Conservation (phyloP, 164 flowering plant genomes). For the Malania oleifera region DNA sequence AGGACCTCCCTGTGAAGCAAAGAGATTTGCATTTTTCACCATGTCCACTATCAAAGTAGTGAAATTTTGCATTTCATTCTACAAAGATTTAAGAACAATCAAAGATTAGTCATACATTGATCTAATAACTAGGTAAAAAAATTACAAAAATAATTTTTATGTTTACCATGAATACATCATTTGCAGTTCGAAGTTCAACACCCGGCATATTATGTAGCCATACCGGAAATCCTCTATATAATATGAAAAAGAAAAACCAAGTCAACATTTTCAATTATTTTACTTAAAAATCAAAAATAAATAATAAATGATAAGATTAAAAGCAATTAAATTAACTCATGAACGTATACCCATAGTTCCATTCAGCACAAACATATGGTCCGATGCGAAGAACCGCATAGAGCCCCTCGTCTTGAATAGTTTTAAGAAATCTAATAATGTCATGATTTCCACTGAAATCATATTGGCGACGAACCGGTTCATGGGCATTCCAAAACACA, state of each 20-base stretch:
- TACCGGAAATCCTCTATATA: slow-evolving; percentile 49
- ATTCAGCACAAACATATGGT: slow-evolving; percentile 70
- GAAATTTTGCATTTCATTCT: slow-evolving; percentile 59
- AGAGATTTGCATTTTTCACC: slow-evolving; percentile 42
- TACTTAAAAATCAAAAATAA: background rate
- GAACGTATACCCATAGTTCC: slow-evolving; percentile 84
- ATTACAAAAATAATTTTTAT: background rate
- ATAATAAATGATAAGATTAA: background rate
- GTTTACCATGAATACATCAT: slow-evolving; percentile 38
- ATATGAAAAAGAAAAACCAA: too few species aligned
- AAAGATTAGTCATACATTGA: background rate
- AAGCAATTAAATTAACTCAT: too few species aligned
- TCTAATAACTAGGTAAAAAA: background rate
- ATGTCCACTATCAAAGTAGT: slow-evolving; percentile 43
- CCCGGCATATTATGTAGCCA: slow-evolving; percentile 59
- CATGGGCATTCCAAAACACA: slow-evolving; percentile 61
- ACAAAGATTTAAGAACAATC: background rate
- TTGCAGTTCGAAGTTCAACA: slow-evolving; percentile 35
- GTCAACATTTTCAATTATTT: too few species aligned
- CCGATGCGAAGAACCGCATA: slow-evolving; percentile 55
- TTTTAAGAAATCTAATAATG: slow-evolving; percentile 49
- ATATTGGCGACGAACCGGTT: slow-evolving; percentile 49
- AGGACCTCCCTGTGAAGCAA: slow-evolving; percentile 60
- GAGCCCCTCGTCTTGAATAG: slow-evolving; percentile 54
- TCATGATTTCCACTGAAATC: slow-evolving; percentile 53